Conservation (phyloP, 2,329 filamentous ascomycete species). For the Colletotrichum trifolii region DNA sequence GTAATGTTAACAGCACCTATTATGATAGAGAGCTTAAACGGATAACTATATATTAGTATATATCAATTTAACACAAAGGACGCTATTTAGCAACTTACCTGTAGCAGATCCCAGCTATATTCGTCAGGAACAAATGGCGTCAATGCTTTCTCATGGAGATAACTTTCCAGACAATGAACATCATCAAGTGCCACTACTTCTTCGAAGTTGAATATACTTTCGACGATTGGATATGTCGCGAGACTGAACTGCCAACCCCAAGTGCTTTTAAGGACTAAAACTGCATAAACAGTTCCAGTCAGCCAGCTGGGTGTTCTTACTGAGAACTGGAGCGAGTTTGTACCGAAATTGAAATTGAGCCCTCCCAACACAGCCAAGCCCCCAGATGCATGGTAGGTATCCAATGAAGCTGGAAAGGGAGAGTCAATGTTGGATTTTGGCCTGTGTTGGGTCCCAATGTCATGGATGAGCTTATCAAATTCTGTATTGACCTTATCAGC, state of each 20-base stretch:
- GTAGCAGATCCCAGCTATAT: rapidly evolving
- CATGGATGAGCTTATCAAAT: too few species aligned
- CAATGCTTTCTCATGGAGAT: neutral
- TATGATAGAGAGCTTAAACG: rapidly evolving
- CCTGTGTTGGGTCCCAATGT: too few species aligned
- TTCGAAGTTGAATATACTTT: rapidly evolving
- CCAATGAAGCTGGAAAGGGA: neutral
- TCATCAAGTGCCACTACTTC: neutral
- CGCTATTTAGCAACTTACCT: neutral
- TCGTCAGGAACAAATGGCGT: neutral
- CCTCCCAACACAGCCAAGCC: neutral
- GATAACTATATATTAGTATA: rapidly evolving
- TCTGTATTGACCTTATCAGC: too few species aligned
- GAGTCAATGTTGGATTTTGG: too few species aligned
- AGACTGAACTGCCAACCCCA: neutral
- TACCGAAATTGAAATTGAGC: neutral
- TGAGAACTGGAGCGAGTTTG: neutral
- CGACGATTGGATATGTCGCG: neutral
- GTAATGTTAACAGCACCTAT: neutral
- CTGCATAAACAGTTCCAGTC: conserved; percentile 3
- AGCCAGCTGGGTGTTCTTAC: conserved; percentile 13
- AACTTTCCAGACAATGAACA: neutral
- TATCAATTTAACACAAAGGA: rapidly evolving
- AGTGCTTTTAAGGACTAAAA: conserved; percentile 2
- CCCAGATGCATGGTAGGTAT: neutral